These are phyloP conservation scores for Ichthyophonus hoferi DNA, from an alignment of 208 protist genomes.

Conservation along the genomic window DNA sequence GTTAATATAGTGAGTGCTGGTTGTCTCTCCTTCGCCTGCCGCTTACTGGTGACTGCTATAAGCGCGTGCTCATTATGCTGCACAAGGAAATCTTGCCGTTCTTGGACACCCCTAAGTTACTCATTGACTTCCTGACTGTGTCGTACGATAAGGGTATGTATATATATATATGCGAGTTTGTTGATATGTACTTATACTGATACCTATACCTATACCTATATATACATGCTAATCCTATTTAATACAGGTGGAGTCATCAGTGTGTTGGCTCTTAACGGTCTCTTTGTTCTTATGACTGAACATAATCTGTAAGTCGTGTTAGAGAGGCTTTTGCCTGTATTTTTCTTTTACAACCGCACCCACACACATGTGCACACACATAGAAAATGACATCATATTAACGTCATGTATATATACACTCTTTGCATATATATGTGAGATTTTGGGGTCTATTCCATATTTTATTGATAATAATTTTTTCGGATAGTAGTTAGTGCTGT, in stretches of 20 bases:
- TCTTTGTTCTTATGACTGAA: slow-evolving; percentile 56
- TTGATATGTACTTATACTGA: too few species aligned
- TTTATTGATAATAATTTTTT: too few species aligned
- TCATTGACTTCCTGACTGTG: slow-evolving; percentile 54
- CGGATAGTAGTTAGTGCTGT: too few species aligned
- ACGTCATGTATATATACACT: too few species aligned
- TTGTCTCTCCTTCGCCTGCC: slow-evolving; percentile 23
- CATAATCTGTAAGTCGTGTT: slow-evolving; percentile 55
- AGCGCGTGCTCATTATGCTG: slow-evolving; percentile 33
- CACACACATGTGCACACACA: too few species aligned
- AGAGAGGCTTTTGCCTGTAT: too few species aligned
- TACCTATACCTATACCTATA: too few species aligned
- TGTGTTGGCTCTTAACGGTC: slow-evolving; percentile 45
- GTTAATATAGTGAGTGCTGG: slow-evolving; percentile 35
- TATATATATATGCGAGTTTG: too few species aligned
- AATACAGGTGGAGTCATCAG: slow-evolving; percentile 41
- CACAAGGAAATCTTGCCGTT: slow-evolving; percentile 41
- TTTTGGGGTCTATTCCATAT: too few species aligned
- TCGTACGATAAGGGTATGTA: slow-evolving; percentile 44
- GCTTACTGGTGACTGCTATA: slow-evolving; percentile 30
- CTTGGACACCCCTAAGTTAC: slow-evolving; percentile 26
- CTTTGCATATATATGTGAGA: too few species aligned
- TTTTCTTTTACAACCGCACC: too few species aligned
- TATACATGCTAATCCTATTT: background rate
- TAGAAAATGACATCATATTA: too few species aligned